phyloP scores from a whole-genome alignment of 2,329 filamentous ascomycete genomes.

The Alternaria sp. region DNA sequence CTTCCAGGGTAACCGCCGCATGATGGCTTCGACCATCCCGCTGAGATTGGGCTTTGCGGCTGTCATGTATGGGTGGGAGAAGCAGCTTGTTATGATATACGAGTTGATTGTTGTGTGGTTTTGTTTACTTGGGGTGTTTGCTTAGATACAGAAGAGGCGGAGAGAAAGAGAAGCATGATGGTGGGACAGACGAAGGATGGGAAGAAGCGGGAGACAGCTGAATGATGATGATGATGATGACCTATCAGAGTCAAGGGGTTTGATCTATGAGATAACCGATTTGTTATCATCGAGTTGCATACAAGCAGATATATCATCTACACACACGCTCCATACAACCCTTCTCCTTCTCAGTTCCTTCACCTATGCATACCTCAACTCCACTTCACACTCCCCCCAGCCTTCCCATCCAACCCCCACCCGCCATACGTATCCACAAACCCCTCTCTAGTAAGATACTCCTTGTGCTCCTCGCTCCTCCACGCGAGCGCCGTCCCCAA shows the following conservation, averaged over 20 bases:
- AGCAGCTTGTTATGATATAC: slow-evolving; percentile 2
- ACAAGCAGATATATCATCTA: neutral
- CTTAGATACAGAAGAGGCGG: neutral
- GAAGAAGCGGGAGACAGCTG: too few relatives aligned
- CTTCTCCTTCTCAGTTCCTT: too few relatives aligned
- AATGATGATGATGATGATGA: too few relatives aligned
- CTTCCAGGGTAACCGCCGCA: slow-evolving; percentile 7
- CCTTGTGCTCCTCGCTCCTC: slow-evolving; percentile 42
- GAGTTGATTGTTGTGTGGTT: slow-evolving; percentile 9
- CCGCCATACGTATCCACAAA: slow-evolving; percentile 46
- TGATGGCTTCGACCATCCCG: slow-evolving; percentile 15
- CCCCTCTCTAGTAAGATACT: slow-evolving; percentile 49
- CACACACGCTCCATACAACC: too few relatives aligned
- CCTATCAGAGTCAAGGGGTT: too few relatives aligned
- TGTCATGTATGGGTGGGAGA: slow-evolving; percentile 2
- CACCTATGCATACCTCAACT: neutral
- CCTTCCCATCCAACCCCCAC: slow-evolving; percentile 35
- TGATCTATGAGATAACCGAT: too few relatives aligned
- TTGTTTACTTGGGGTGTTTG: slow-evolving; percentile 2
- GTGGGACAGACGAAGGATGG: too few relatives aligned
- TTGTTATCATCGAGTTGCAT: neutral
- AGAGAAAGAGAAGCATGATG: too few relatives aligned
- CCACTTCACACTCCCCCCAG: slow-evolving; percentile 34
- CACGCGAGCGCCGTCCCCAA: slow-evolving; percentile 51
- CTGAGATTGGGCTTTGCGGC: slow-evolving; percentile 8